Base-by-base conservation (phyloP, 371 early-diverging fungal genomes). In the Apophysomyces trapeziformis region DNA sequence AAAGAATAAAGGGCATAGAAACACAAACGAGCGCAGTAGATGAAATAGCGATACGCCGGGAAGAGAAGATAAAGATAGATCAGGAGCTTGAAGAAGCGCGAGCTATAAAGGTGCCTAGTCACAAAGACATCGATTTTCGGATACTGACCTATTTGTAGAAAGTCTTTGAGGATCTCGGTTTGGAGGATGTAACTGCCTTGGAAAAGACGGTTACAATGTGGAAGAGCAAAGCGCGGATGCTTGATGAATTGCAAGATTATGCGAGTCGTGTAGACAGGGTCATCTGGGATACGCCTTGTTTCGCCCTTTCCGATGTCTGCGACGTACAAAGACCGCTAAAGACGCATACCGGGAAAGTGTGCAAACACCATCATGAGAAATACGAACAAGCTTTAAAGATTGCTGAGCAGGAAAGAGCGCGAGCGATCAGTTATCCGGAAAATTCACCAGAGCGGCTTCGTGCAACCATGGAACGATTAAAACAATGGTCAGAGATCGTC, bases 391-490 rank as follows among this genome's bases (percentile, higher is more conserved):
- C 68, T 4, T 26, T 68, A 11, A 45, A 47, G n/a, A 47, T 44
- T 21, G 61, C 68, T 7, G 60, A 68, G 18, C 58, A 61, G 21
- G 68, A 68, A 9, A 58, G 46, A 18, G 26, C 38, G 4, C 41
- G 54, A 9, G 68, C 68, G 18, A 26, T 35, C 37, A 21, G 54
- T 21, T 21, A 50, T 21, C 54, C 54, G 4, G 57, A 36, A 38
- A 58, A 38, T 18, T 68, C 68, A n/a, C 18, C 38, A n/a, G 68
- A 68, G 43, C 68, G 61, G 41, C 46, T 68, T 47, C 37, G 63
- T n/a, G 68, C 63, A 13, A 68, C 63, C 8, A 45, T 68, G 47
- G 59, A 68, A 35, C 18, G 68, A 50, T 45, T 68, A 13, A 64
- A 63, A 12, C 59, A 59, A 14, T 68, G 68, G 68, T 61, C 68